A percentile compares a stretch with the other conserved stretches of the same genome.
These are phyloP conservation scores for Leptographium radiaticola DNA, from an alignment of 2,329 filamentous ascomycete genomes.

Conservation along the genomic window DNA sequence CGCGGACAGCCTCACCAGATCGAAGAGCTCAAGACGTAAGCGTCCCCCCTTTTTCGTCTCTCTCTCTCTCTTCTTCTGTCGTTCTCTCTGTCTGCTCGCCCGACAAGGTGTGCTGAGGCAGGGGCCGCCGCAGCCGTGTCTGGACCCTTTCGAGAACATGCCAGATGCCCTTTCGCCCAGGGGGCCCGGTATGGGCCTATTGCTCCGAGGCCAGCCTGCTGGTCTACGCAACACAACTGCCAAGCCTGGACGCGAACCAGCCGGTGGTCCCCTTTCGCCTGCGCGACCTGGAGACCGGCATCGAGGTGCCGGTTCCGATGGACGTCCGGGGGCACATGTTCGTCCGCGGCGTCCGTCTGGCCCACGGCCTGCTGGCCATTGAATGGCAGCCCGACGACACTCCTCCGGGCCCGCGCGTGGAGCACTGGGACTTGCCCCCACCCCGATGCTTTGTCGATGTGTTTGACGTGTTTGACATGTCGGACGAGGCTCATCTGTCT, in stretches of 20 bases:
- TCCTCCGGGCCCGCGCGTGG: no score
- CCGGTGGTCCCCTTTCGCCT: conserved; percentile 23
- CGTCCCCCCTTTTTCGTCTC: background rate
- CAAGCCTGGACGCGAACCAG: background rate
- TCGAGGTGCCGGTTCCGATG: conserved; percentile 36
- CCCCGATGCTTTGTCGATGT: conserved; percentile 9
- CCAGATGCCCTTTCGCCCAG: no score
- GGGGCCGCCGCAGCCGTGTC: conserved; percentile 18
- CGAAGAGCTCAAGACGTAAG: conserved; percentile 23
- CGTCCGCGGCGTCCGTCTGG: conserved; percentile 40
- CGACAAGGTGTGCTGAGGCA: no score
- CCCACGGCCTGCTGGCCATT: conserved; percentile 41
- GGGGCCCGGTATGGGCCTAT: conserved; percentile 33
- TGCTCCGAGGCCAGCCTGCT: conserved; percentile 38
- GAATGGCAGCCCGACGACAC: conserved; percentile 41
- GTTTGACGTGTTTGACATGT: conserved; percentile 30
- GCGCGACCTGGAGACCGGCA: conserved; percentile 34
- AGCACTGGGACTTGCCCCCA: no score
- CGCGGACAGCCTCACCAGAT: conserved; percentile 31
- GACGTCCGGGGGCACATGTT: conserved; percentile 24
- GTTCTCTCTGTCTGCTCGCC: background rate
- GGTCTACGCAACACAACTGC: conserved; percentile 27
- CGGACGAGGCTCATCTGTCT: no score
- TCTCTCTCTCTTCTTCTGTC: background rate
- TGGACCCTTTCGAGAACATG: no score